Conservation (phyloP, 208 protist genomes). For the Wallacemonas sp. region DNA sequence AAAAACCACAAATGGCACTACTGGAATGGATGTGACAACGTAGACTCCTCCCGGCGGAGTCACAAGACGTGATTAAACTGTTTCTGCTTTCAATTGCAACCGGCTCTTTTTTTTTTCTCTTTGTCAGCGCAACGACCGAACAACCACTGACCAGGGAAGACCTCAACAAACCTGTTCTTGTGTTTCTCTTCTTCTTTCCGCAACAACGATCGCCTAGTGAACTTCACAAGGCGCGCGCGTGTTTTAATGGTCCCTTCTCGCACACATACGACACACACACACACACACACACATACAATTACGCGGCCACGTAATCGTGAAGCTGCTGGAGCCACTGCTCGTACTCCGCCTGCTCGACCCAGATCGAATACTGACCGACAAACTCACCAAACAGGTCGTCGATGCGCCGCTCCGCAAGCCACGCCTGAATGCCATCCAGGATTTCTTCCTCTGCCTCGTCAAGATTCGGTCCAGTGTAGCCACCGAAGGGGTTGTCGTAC, state of each 20-base stretch:
- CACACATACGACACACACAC: not conserved
- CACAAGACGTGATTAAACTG: too few species aligned
- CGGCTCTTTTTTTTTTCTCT: too few species aligned
- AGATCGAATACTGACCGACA: constrained; percentile 76
- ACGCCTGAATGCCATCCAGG: constrained; percentile 76
- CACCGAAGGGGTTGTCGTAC: constrained; percentile 69
- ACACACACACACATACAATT: constrained; percentile 15
- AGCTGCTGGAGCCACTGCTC: constrained; percentile 85
- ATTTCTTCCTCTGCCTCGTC: constrained; percentile 84
- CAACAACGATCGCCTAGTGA: too few species aligned
- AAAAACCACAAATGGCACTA: too few species aligned
- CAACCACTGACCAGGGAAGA: too few species aligned
- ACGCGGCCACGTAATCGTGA: constrained; percentile 80
- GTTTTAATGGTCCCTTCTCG: constrained; percentile 6
- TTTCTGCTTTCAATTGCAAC: too few species aligned
- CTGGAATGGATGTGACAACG: too few species aligned
- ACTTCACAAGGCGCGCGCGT: too few species aligned
- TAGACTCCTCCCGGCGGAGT: too few species aligned
- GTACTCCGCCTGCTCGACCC: constrained; percentile 87
- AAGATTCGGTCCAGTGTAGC: constrained; percentile 76
- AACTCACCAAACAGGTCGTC: constrained; percentile 87
- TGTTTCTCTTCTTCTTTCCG: too few species aligned
- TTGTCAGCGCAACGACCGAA: too few species aligned
- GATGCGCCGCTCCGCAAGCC: constrained; percentile 74
- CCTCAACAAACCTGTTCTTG: too few species aligned